Conservation (phyloP, 352 stramenopile species). For the Pythium oligandrum region DNA sequence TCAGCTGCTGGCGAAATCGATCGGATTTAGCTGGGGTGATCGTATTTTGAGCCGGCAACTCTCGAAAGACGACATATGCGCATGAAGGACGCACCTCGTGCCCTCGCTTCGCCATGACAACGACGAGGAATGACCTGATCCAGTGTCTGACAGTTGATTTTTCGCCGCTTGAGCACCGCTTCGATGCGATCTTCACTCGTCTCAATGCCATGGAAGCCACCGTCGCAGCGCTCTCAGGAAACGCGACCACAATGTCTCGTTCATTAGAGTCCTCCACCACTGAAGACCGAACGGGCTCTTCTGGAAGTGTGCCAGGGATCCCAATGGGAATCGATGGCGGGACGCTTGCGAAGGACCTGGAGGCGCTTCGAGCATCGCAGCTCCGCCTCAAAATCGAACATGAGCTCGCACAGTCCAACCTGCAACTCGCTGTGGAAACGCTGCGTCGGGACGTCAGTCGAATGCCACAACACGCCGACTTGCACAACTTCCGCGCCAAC, state of each 20-base stretch:
- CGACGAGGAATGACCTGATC: not conserved
- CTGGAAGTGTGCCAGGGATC: too few species aligned
- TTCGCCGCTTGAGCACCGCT: slow-evolving; percentile 43
- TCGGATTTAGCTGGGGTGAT: too few species aligned
- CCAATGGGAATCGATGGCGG: slow-evolving; percentile 7
- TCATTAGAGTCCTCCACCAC: too few species aligned
- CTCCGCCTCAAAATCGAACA: slow-evolving; percentile 58
- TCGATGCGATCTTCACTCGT: slow-evolving; percentile 43
- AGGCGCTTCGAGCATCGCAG: slow-evolving; percentile 45
- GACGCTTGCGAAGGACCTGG: slow-evolving; percentile 37
- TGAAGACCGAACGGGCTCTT: too few species aligned
- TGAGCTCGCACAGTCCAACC: slow-evolving; percentile 30
- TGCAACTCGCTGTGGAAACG: slow-evolving; percentile 15
- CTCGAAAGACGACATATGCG: not conserved
- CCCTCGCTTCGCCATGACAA: too few species aligned
- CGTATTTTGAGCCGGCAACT: too few species aligned
- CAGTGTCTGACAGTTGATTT: slow-evolving; percentile 18
- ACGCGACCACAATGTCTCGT: too few species aligned
- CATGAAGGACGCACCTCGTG: not conserved
- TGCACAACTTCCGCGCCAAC: slow-evolving; percentile 40
- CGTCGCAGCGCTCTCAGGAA: not conserved
- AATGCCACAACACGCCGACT: slow-evolving; percentile 23
- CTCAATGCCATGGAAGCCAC: slow-evolving; percentile 32
- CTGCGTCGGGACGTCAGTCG: slow-evolving; percentile 34
- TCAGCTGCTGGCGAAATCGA: too few species aligned